phyloP scores from a whole-genome alignment of 306 rosid species.

The cucumber (Cucumis sativus) region DNA sequence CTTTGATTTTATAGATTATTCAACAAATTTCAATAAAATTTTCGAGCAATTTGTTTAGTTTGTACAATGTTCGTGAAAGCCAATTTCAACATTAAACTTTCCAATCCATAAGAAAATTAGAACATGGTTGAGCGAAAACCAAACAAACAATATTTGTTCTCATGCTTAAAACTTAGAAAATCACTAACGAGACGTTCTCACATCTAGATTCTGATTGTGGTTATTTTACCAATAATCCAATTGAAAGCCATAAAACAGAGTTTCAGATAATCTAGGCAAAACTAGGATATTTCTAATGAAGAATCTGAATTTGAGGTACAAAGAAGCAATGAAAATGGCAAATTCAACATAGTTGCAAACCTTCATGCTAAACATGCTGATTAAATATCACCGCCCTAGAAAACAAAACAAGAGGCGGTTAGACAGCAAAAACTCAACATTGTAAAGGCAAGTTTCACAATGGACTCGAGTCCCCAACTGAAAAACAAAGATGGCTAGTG shows the following conservation, averaged over 20 bases:
- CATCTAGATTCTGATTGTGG: background rate
- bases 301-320: background rate
- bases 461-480: background rate
- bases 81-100: background rate
- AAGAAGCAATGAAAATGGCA: background rate
- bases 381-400: constrained; percentile 8
- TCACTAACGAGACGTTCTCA: background rate
- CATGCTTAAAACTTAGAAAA: background rate
- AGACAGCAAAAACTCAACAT: background rate
- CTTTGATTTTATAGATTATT: background rate
- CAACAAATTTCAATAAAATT: background rate
- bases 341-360: constrained; percentile 2
- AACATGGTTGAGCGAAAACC: background rate
- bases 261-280: background rate
- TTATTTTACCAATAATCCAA: background rate
- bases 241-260: background rate
- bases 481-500: background rate
- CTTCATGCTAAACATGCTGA: background rate
- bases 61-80: background rate
- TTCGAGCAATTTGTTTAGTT: background rate
- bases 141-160: background rate
- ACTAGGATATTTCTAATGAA: too few species aligned
- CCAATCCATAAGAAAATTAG: background rate
- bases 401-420: background rate
- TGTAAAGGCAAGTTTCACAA: background rate